These are phyloP conservation scores for Yueomyces sinensis DNA, from an alignment of 805 yeast genomes.

Conservation along the genomic window DNA sequence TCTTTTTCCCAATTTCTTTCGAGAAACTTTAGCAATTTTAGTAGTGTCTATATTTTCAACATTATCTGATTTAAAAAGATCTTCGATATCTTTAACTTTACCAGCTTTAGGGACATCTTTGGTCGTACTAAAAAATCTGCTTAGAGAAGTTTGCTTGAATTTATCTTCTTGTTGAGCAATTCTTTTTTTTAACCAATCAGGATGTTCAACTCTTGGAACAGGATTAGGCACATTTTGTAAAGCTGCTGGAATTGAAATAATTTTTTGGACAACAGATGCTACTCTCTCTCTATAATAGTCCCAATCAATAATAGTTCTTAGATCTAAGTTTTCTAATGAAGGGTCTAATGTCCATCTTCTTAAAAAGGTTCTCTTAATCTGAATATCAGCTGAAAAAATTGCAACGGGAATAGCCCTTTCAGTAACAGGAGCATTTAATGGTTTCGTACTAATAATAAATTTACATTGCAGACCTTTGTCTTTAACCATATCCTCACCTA, in stretches of 20 bases:
- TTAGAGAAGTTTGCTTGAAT: conserved; percentile 56
- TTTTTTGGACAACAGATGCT: conserved; percentile 87
- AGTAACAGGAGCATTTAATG: conserved; percentile 78
- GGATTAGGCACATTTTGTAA: conserved; percentile 80
- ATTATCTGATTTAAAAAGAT: conserved; percentile 31
- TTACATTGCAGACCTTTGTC: conserved; percentile 94
- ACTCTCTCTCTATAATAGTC: conserved; percentile 78
- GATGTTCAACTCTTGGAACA: conserved; percentile 87
- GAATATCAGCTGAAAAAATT: conserved; percentile 71
- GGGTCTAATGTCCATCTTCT: conserved; percentile 82
- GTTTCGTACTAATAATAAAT: conserved; percentile 77
- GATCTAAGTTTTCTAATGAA: conserved; percentile 67
- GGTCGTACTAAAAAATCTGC: conserved; percentile 40
- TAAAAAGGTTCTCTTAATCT: conserved; percentile 57
- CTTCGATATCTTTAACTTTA: conserved; percentile 60
- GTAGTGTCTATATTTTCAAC: conserved; percentile 15
- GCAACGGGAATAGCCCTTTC: conserved; percentile 96
- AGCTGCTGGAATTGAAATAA: conserved; percentile 95
- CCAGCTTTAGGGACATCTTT: conserved; percentile 28
- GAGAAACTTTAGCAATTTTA: conserved; percentile 27
- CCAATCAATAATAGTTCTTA: conserved; percentile 88
- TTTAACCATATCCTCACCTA: conserved; percentile 93
- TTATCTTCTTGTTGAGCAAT: conserved; percentile 50
- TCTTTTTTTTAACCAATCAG: conserved; percentile 74
- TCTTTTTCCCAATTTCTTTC: conserved; percentile 21